phyloP scores from a whole-genome alignment of 345 rosid species.

The Lepidium aucheri region DNA sequence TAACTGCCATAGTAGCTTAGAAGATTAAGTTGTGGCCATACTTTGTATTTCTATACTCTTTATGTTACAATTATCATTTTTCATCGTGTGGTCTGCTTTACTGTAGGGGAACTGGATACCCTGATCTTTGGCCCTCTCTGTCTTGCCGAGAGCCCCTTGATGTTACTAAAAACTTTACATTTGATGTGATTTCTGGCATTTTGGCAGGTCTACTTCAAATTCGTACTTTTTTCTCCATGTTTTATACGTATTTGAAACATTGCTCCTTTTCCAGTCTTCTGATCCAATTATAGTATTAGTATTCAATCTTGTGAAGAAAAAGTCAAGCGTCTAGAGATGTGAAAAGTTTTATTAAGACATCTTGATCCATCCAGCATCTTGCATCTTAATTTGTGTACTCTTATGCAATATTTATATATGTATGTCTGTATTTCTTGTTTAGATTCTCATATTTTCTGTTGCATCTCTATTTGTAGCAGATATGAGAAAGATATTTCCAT shows the following conservation, averaged over 20 bases:
- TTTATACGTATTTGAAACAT: background rate
- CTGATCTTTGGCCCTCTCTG: conserved; percentile 81
- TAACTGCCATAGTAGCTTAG: background rate
- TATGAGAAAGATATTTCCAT: background rate
- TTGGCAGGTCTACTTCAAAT: conserved; percentile 48
- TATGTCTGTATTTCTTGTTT: background rate
- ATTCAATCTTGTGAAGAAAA: background rate
- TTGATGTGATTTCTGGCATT: conserved; percentile 78
- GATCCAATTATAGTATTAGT: background rate
- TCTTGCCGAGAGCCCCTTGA: conserved; percentile 97
- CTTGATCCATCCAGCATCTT: background rate
- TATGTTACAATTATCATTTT: background rate
- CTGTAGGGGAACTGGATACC: no score
- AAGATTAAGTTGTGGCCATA: background rate
- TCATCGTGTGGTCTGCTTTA: conserved; percentile 23
- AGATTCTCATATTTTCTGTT: background rate
- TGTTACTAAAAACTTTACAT: conserved; percentile 68
- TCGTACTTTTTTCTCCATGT: background rate
- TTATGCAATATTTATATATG: no score
- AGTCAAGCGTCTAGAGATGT: background rate
- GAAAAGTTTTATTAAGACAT: background rate
- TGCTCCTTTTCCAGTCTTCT: background rate
- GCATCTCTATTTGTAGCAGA: no score
- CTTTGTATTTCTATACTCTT: background rate
- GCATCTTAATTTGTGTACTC: background rate